A percentile compares a stretch with the other conserved stretches of the same genome.
Conservation (phyloP, 345 rosid genomes). For the Citrus australasica region DNA sequence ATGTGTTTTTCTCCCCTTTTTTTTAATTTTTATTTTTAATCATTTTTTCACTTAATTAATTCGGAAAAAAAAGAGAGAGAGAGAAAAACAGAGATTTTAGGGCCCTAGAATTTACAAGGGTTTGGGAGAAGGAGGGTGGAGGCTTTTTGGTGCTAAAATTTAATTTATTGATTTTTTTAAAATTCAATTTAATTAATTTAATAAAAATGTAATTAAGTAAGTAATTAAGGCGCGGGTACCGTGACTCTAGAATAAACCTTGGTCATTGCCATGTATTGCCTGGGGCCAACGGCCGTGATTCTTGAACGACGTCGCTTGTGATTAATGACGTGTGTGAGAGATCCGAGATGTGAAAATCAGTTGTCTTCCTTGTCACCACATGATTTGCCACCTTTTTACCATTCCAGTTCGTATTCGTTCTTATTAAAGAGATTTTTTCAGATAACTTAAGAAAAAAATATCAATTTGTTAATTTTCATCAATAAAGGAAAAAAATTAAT, state of each 20-base stretch:
- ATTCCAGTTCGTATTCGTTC: background rate
- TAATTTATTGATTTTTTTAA: background rate
- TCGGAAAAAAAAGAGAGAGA: no score
- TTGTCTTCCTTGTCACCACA: no score
- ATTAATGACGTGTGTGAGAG: background rate
- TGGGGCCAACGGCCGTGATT: background rate
- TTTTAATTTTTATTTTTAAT: background rate
- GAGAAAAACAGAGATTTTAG: background rate
- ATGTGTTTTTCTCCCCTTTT: slow-evolving; percentile 12
- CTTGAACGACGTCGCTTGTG: background rate
- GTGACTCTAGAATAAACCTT: background rate
- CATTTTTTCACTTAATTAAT: background rate
- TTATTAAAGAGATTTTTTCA: background rate
- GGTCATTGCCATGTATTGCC: background rate
- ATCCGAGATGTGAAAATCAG: background rate
- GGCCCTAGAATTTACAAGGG: background rate
- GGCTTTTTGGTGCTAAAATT: background rate
- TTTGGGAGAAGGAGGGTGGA: background rate
- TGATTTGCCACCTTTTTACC: background rate
- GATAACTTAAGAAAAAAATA: no score
- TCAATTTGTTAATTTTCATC: no score
- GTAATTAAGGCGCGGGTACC: background rate
- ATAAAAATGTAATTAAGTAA: background rate
- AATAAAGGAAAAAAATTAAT: no score
- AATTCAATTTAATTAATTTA: no score